Base-by-base conservation (phyloP, 108 stramenopile genomes). In the Nitzschia sp. region DNA sequence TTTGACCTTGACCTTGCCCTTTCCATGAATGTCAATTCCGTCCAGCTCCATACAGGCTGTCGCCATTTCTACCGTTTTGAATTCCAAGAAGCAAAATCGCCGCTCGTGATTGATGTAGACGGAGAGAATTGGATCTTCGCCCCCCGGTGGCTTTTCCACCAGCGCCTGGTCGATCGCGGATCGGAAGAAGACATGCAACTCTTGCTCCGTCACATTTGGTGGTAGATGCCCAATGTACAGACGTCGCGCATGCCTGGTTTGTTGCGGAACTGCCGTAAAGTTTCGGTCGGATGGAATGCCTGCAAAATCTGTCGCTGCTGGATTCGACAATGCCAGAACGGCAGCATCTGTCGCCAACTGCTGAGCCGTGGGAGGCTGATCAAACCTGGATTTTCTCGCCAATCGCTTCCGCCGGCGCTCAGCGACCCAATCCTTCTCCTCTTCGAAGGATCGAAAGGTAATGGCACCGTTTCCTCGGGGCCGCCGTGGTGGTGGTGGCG, bases 91-190 rank as follows among this genome's bases (percentile, higher is more conserved):
- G 15, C 93, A 96, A 59, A 97, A 99, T 3, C 86, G 80, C 21
- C 95, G 90, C 50, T 98, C 97, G 44, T 80, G 72, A 58, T 97
- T 96, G 62, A 97, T 90, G 78, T 97, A 98, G 26, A 97, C 97
- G 3, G 82, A 93, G 35, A 97, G 67, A 34, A 98, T 95, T 1
- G 96, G 93, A 46, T 90, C 94, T 26, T 89, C 91, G 15, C 73
- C 47, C 3, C 76, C 45, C 26, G 22, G 36, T 4, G 32, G 36
- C 2, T 80, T 80, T 0, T 75, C 23, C 16, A 81, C 62, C 30
- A 83, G 61, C 22, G 89, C 79, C 53, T 45, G 53, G 26, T 87
- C 74, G 69, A 98, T 87, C 45, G 95, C 90, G 28, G 82, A 66
- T 33, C 90, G 70, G 66, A 98, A 98, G 65, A 93, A 97, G 47